Percentiles rank a stretch among this genome's conserved stretches.
These are phyloP conservation scores for Botryobasidium botryosum DNA, from an alignment of 768 basidiomycete species.

Conservation along the genomic window DNA sequence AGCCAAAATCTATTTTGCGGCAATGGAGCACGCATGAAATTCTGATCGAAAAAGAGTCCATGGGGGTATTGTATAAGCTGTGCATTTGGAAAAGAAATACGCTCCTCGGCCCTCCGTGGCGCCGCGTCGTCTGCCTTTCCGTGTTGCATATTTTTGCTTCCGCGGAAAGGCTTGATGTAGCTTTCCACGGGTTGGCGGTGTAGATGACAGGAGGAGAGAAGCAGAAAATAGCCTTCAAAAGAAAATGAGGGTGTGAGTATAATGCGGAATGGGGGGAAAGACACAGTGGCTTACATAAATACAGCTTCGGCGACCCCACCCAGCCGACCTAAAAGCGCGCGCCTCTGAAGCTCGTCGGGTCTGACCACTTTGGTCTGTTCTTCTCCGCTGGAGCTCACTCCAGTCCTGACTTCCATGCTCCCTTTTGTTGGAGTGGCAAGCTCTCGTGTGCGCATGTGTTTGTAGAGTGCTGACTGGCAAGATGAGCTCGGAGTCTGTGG, in stretches of 20 bases:
- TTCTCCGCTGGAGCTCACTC: slow-evolving; percentile 32
- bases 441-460: slow-evolving; percentile 58
- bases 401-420: slow-evolving; percentile 3
- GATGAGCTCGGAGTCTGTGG: slow-evolving; percentile 28
- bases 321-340: slow-evolving; percentile 62
- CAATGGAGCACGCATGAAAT: no score
- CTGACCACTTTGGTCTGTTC: slow-evolving; percentile 54
- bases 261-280: not conserved
- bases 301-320: slow-evolving; percentile 71
- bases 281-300: slow-evolving; percentile 47
- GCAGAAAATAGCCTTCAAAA: slow-evolving; percentile 1
- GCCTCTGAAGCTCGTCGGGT: slow-evolving; percentile 61
- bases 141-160: no score
- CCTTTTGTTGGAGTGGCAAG: slow-evolving; percentile 41
- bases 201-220: no score
- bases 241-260: not conserved
- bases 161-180: no score
- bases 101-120: no score
- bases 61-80: no score
- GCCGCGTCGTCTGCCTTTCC: no score
- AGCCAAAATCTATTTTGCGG: no score
- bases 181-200: no score
- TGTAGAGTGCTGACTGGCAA: slow-evolving; percentile 62
- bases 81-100: no score
- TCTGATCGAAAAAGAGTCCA: no score